phyloP scores from a whole-genome alignment of 2,329 filamentous ascomycete genomes.

The Claviceps sp. region DNA sequence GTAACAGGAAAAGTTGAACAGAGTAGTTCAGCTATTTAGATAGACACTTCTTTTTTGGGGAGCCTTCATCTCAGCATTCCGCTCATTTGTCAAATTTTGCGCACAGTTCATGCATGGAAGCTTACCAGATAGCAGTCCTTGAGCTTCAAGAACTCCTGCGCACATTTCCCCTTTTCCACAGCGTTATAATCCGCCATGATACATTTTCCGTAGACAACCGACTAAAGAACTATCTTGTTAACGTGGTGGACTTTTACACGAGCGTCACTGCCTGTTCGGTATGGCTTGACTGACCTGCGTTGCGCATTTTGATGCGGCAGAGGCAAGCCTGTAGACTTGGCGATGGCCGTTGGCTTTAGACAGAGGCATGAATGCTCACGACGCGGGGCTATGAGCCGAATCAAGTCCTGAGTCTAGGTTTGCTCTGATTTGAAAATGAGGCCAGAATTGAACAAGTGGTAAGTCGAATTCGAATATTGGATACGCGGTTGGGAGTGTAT shows the following conservation, averaged over 20 bases:
- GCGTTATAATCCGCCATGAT: slow-evolving; percentile 82
- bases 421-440: no score
- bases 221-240: slow-evolving; percentile 34
- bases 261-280: not conserved
- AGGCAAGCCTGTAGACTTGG: slow-evolving; percentile 42
- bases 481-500: no score
- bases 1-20: no score
- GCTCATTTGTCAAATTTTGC: not conserved
- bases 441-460: no score
- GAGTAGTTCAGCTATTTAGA: no score
- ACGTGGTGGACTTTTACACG: no score
- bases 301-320: slow-evolving; percentile 42
- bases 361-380: not conserved
- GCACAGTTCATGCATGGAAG: not conserved
- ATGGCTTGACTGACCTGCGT: slow-evolving; percentile 28
- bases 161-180: slow-evolving; percentile 82
- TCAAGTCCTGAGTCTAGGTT: no score
- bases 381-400: not conserved
- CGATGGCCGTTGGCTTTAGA: slow-evolving; percentile 16
- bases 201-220: slow-evolving; percentile 79
- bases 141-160: slow-evolving; percentile 64
- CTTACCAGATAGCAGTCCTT: slow-evolving; percentile 81
- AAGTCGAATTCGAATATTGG: no score
- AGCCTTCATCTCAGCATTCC: slow-evolving; percentile 12
- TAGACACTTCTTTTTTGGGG: slow-evolving; percentile 8